Evolutionary conservation across 73 alveolate species (phyloP).

Genomic region (Paramecium octaurelia): DNA sequence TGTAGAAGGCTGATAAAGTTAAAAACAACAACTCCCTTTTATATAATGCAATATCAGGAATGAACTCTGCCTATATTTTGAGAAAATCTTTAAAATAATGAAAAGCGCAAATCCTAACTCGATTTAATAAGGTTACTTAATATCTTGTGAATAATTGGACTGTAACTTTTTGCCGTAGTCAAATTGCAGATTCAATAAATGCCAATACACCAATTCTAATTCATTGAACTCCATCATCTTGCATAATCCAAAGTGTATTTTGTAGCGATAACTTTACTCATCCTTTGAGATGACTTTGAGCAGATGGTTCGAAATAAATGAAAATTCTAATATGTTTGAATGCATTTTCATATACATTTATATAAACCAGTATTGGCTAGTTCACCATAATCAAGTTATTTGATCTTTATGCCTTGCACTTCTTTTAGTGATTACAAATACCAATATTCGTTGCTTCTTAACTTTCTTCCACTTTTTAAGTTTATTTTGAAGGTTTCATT

Average conservation of each 20-base stretch:
- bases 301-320: not conserved
- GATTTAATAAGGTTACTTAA: not conserved
- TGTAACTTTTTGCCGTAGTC: not conserved
- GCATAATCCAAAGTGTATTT: not conserved
- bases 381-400: not conserved
- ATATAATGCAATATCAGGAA: not conserved
- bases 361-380: not conserved
- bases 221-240: conserved; percentile 40
- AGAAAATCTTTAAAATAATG: conserved; percentile 21
- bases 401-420: not conserved
- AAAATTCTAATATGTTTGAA: not conserved
- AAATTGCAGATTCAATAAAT: not conserved
- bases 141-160: not conserved
- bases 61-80: not conserved
- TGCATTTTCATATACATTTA: not conserved
- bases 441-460: not conserved
- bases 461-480: not conserved
- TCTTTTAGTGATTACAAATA: not conserved
- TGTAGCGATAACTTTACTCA: not conserved
- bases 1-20: not conserved
- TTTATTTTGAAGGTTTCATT: not conserved
- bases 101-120: not conserved
- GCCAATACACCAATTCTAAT: conserved; percentile 28
- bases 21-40: not conserved
- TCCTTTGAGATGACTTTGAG: not conserved